These are phyloP conservation scores for Dactylellina haptotyla DNA, from an alignment of 2,329 filamentous ascomycete species.

Conservation along the genomic window DNA sequence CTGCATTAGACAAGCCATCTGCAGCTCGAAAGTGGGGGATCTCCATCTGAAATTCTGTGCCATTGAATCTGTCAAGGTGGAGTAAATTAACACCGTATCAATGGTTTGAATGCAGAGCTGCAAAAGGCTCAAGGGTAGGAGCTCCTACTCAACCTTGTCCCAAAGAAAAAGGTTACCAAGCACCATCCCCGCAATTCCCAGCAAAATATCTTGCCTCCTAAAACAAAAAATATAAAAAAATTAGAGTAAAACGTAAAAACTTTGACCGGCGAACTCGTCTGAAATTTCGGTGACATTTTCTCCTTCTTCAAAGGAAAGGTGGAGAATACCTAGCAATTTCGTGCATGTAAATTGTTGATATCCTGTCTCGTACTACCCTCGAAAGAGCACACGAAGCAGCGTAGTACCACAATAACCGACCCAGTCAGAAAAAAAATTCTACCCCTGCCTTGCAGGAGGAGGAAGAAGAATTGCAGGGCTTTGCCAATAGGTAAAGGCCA, in stretches of 20 bases:
- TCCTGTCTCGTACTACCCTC: conserved; percentile 24
- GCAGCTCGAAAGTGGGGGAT: conserved; percentile 45
- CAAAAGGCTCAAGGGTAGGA: conserved; percentile 12
- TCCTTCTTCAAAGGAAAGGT: conserved; percentile 52
- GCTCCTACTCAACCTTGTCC: conserved; percentile 35
- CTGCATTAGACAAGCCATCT: conserved; percentile 31
- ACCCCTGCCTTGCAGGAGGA: conserved; percentile 33
- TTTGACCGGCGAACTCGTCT: conserved; percentile 52
- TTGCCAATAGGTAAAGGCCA: conserved; percentile 42
- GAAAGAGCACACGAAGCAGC: conserved; percentile 11
- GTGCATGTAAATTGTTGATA: conserved; percentile 15
- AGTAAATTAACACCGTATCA: conserved; percentile 17
- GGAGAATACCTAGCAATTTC: conserved; percentile 29
- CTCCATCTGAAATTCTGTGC: conserved; percentile 46
- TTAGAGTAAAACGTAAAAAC: not conserved
- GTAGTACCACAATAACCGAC: conserved; percentile 35
- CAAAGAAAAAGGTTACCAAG: not conserved
- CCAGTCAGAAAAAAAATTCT: conserved; percentile 45
- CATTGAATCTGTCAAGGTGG: conserved; percentile 40
- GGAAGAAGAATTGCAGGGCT: conserved; percentile 5
- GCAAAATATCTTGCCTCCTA: conserved; percentile 29
- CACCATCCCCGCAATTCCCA: conserved; percentile 30
- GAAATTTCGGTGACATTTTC: conserved; percentile 44
- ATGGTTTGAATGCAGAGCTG: conserved; percentile 6
- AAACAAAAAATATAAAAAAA: conserved; percentile 2